Evolutionary conservation across 2,329 filamentous ascomycete genomes (phyloP), one percentile per base, ranked within the genome.

Genomic region (Metarhizium rileyi): DNA sequence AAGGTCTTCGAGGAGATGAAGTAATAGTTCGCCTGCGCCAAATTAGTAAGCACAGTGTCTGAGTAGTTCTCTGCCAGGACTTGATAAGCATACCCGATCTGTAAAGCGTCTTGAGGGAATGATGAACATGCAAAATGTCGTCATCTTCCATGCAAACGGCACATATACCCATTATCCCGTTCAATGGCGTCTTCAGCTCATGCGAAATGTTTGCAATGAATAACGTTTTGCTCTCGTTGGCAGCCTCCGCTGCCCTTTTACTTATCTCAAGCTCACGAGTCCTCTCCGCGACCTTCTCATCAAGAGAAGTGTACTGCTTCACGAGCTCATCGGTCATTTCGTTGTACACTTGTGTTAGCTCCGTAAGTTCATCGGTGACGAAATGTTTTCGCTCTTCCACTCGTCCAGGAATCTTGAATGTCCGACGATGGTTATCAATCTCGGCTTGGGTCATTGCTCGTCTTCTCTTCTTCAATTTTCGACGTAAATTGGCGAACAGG

Each of bases 181-280:
- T 97, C 50, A 97, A 75, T 0, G 93, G 93, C 1, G 93, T 98
- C 63, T 95, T 94, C 33, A 98, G 75, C 65, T 97, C 80, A 58
- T 84, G 81, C 1, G 81, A 85, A 46, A 97, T 95, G 59, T 97
- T 97, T 18, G 93, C 93, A 55, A 98, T 94, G 70, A 97, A 97
- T 8, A 97, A 74, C 0, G 93, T 97, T 70, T 98, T 98, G 74
- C 88, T 94, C 68, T 95, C 87, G 59, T 95, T 96, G 3, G 90
- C 90, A n/a, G 87, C 86, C 66, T 95, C 90, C 1, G 90, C 90
- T 1, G 89, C 88, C 68, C 89, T 88, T 65, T 95, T 95, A 70
- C 86, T 94, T 53, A 88, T 80, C 61, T 95, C 89, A 1, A 96
- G 73, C 65, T 96, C 87, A 33, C 80, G 80, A 0, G 90, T 96